Conservation (phyloP, 306 rosid genomes). For the Sechiopsis laciniata region DNA sequence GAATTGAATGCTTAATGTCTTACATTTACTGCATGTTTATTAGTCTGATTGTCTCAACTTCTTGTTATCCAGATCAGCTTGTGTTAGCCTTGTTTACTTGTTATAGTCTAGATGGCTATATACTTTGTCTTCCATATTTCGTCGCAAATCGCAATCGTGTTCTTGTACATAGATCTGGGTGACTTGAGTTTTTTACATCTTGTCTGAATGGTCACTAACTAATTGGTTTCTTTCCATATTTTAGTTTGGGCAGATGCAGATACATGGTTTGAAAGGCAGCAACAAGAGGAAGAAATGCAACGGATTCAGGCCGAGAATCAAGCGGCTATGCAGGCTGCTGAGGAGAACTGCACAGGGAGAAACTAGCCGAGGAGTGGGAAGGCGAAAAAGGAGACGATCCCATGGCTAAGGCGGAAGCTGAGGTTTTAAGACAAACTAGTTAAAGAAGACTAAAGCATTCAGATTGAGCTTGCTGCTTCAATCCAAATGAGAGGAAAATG, state of each 20-base stretch:
- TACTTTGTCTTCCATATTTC: no score
- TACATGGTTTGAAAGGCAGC: slow-evolving; percentile 97
- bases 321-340: slow-evolving; percentile 84
- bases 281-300: slow-evolving; percentile 95
- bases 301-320: slow-evolving; percentile 66
- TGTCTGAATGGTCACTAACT: background rate
- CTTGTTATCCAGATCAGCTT: no score
- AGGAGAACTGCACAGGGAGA: slow-evolving; percentile 82
- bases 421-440: slow-evolving; percentile 41
- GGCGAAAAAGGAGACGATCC: slow-evolving; percentile 83
- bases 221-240: no score
- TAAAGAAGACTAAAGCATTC: background rate
- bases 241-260: slow-evolving; percentile 99
- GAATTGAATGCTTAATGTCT: background rate
- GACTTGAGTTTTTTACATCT: background rate
- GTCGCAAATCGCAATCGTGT: background rate
- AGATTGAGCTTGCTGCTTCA: no score
- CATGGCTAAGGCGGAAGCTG: slow-evolving; percentile 81
- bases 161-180: background rate
- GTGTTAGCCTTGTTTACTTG: no score
- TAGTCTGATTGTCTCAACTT: no score
- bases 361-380: slow-evolving; percentile 59
- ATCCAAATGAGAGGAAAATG: no score
- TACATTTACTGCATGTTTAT: no score
- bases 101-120: no score